Conservation (phyloP, 179 eudicot genomes). For the Spergularia azorica region DNA sequence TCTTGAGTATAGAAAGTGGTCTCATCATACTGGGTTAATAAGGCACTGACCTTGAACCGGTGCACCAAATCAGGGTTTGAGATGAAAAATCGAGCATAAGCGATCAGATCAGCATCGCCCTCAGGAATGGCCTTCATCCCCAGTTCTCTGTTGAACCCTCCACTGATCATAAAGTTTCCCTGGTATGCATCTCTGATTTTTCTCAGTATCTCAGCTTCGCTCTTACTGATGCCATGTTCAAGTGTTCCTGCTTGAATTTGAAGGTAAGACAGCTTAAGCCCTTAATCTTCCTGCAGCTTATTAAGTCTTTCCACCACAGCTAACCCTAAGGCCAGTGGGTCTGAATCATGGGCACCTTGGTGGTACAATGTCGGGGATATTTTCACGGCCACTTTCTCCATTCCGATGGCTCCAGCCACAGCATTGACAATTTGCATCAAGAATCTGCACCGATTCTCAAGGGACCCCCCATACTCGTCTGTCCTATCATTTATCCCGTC, state of each 20-base stretch:
- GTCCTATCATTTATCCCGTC: slow-evolving; percentile 72
- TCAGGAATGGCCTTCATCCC: slow-evolving; percentile 57
- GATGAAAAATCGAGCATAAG: slow-evolving; percentile 68
- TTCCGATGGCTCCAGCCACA: slow-evolving; percentile 43
- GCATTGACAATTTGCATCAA: too few species aligned
- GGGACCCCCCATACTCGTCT: slow-evolving; percentile 71
- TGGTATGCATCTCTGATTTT: slow-evolving; percentile 49
- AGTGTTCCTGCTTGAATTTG: slow-evolving; percentile 74
- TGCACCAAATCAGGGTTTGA: too few species aligned
- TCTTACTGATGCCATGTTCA: slow-evolving; percentile 44
- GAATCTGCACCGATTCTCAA: slow-evolving; percentile 50
- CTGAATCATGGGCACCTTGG: slow-evolving; percentile 71
- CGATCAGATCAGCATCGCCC: slow-evolving; percentile 79
- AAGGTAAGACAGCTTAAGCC: slow-evolving; percentile 53
- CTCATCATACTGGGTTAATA: slow-evolving; percentile 50
- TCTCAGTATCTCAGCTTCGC: slow-evolving; percentile 50
- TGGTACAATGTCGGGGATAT: slow-evolving; percentile 75
- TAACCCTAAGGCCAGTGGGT: too few species aligned
- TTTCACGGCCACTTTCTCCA: slow-evolving; percentile 57
- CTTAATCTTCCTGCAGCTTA: slow-evolving; percentile 39
- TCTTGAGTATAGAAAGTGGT: slow-evolving; percentile 72
- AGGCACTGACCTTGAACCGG: slow-evolving; percentile 62
- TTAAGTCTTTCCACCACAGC: slow-evolving; percentile 64
- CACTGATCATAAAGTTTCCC: slow-evolving; percentile 72
- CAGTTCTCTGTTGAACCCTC: too few species aligned